A percentile compares a stretch with the other conserved stretches of the same genome.
Conservation (phyloP, 371 early-diverging fungal genomes). For the Lichtheimia corymbifera region DNA sequence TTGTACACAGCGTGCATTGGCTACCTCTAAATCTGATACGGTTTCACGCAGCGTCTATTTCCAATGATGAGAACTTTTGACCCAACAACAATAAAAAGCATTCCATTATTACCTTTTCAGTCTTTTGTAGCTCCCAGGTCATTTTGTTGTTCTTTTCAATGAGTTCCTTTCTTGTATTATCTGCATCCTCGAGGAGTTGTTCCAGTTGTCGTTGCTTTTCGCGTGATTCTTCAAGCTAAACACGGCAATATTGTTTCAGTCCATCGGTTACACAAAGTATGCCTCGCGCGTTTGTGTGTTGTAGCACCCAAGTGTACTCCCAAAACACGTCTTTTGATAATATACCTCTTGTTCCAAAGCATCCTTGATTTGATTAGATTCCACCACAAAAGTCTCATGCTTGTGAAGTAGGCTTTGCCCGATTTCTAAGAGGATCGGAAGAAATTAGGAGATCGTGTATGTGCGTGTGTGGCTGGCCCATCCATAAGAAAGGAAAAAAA, state of each 20-base stretch:
- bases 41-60: constrained; percentile 34
- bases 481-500: background rate
- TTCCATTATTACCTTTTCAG: constrained; percentile 37
- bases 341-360: constrained; percentile 36
- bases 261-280: constrained; percentile 5
- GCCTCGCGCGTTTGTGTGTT: no score
- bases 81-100: constrained; percentile 10
- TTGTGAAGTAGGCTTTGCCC: constrained; percentile 48
- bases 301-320: no score
- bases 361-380: constrained; percentile 28
- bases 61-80: background rate
- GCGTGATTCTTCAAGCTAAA: constrained; percentile 26
- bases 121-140: constrained; percentile 41
- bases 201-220: constrained; percentile 31
- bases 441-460: background rate
- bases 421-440: constrained; percentile 27
- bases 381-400: constrained; percentile 38
- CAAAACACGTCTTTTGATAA: background rate
- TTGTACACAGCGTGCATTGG: constrained; percentile 35
- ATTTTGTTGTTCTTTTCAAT: constrained; percentile 27
- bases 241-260: background rate
- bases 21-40: constrained; percentile 33
- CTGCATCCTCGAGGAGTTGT: constrained; percentile 32
- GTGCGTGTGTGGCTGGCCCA: no score
- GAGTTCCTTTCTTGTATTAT: constrained; percentile 27